These are phyloP conservation scores for Actinidia polygama DNA, from an alignment of 179 eudicot genomes.

Conservation along the genomic window DNA sequence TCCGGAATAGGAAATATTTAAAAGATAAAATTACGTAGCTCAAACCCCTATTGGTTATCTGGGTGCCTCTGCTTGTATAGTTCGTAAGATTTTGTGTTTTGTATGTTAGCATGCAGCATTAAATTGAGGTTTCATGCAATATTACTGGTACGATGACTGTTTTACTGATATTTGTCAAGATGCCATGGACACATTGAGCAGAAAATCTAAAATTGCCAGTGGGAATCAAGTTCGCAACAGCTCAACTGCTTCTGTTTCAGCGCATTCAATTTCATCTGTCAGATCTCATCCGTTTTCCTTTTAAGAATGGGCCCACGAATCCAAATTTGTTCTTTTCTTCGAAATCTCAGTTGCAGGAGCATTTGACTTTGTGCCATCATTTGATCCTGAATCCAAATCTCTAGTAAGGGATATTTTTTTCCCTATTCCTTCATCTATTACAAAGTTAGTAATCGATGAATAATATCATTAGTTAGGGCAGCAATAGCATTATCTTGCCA, in stretches of 20 bases:
- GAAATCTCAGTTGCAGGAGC: too few species aligned
- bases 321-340: too few species aligned
- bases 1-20: too few species aligned
- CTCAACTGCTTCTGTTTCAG: conserved; percentile 96
- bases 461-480: not conserved
- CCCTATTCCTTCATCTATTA: not conserved
- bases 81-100: not conserved
- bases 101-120: not conserved
- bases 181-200: conserved; percentile 74
- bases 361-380: not conserved
- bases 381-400: not conserved
- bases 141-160: conserved; percentile 91
- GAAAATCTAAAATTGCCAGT: conserved; percentile 67
- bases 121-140: conserved; percentile 21
- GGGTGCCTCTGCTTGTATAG: not conserved
- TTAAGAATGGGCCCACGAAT: conserved; percentile 19
- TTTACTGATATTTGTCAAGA: conserved; percentile 85
- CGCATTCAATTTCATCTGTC: conserved; percentile 85
- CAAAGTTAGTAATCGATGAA: not conserved
- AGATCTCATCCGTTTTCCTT: conserved; percentile 57
- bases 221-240: conserved; percentile 80
- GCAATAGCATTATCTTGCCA: not conserved
- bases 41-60: too few species aligned
- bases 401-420: not conserved
- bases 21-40: too few species aligned